Conservation (phyloP, 768 basidiomycete genomes). For the Auricularia heimuer region DNA sequence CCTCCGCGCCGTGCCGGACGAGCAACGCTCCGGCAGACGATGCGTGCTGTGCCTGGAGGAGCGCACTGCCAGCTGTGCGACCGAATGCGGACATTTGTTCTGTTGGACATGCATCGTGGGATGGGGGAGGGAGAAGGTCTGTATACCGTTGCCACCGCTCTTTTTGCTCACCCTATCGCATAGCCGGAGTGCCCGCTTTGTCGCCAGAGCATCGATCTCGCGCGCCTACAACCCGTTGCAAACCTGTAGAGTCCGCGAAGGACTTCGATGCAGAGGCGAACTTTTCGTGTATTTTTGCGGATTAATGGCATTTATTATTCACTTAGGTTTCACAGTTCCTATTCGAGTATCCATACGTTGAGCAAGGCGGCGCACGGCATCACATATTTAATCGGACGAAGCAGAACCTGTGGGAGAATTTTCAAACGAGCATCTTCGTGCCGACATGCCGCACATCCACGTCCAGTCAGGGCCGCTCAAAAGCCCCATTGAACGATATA, state of each 20-base stretch:
- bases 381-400: no score
- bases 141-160: slow-evolving; percentile 7
- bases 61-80: slow-evolving; percentile 69
- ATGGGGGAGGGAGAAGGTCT: slow-evolving; percentile 82
- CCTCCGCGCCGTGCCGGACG: slow-evolving; percentile 42
- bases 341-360: no score
- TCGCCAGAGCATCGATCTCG: slow-evolving; percentile 62
- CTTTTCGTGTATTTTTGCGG: no score
- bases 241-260: slow-evolving; percentile 36
- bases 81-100: slow-evolving; percentile 84
- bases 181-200: slow-evolving; percentile 84
- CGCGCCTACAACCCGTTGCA: slow-evolving; percentile 68
- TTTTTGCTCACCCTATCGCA: not conserved
- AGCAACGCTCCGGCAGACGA: slow-evolving; percentile 46
- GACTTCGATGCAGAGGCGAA: no score
- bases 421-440: no score
- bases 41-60: slow-evolving; percentile 84
- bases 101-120: slow-evolving; percentile 85
- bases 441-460: no score
- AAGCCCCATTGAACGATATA: no score
- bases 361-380: no score
- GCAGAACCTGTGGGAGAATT: no score
- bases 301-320: no score
- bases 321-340: no score
- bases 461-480: no score